Evolutionary conservation across 495 filamentous ascomycete species (phyloP), one percentile per base, ranked within the genome.

Genomic region (Penicillium herquei): DNA sequence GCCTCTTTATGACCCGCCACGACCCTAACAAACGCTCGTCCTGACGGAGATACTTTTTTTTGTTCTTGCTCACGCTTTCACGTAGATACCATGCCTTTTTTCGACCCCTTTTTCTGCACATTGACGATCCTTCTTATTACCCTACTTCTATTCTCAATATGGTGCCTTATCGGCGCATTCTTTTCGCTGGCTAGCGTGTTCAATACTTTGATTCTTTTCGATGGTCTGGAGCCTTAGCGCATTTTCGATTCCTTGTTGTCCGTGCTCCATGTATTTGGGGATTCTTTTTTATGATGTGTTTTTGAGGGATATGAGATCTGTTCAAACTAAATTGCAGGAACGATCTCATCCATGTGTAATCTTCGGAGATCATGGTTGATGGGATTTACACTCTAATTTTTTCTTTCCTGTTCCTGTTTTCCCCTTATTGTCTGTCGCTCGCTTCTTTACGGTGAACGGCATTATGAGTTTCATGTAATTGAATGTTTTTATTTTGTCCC

Each of bases 1-100:
- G 30, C 44, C 9, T 18, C 57, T 34, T 70, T 50, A 70, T 64
- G 69, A 71, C 61, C 63, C 58, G 55, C 56, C 55, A 66, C 30
- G 61, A 65, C 52, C 60, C 44, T 52, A 31, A 43, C 54, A 52
- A 52, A 39, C 26, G 54, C 18, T 45, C 45, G 49, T 64, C 62
- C 59, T 66, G 57, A 64, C 57, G 63, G 58, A 60, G 52, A 53
- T 49, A 52, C 56, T 58, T 61, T 55, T 51, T 63, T 58, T 59
- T 58, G 51, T 62, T 31, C 42, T 53, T 57, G 53, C 39, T 65
- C 45, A 59, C 45, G 55, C 57, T 59, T 52, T 62, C 58, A 68
- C 60, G 60, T 63, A 66, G 62, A 70, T 67, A 70, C 63, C 62
- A 65, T 58, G 45, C 56, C 41, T 16, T 51, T 26, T 16, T 2